Conservation (phyloP, 1,284 basidiomycete genomes). For the Ceraceosorus guamensis region DNA sequence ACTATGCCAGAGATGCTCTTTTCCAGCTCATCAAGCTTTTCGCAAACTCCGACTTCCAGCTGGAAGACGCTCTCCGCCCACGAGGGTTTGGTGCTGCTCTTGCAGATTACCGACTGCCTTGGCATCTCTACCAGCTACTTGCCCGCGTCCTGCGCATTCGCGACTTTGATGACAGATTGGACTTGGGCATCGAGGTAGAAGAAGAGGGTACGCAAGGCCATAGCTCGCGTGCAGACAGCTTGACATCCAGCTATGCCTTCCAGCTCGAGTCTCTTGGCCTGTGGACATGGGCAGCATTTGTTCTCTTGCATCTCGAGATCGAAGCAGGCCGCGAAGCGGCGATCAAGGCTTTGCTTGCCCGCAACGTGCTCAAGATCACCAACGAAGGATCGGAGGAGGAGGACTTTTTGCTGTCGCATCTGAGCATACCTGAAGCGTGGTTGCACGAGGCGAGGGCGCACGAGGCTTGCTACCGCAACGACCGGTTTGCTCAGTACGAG, state of each 20-base stretch:
- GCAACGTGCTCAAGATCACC: constrained; percentile 55
- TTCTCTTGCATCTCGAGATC: constrained; percentile 79
- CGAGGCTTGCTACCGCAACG: constrained; percentile 57
- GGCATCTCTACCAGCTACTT: constrained; percentile 87
- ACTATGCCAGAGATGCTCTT: constrained; percentile 59
- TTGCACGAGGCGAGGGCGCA: constrained; percentile 74
- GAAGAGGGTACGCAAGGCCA: constrained; percentile 17
- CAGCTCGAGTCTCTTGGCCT: constrained; percentile 75
- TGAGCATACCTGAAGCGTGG: constrained; percentile 77
- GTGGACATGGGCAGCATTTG: constrained; percentile 80
- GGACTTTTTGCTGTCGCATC: constrained; percentile 65
- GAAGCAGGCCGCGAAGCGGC: constrained; percentile 62
- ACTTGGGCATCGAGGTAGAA: constrained; percentile 50
- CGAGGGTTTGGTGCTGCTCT: constrained; percentile 69
- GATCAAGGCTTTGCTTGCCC: constrained; percentile 69
- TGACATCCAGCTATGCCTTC: constrained; percentile 75
- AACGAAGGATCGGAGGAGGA: constrained; percentile 57
- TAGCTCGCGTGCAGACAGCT: constrained; percentile 65
- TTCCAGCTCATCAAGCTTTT: constrained; percentile 75
- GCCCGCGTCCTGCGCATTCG: constrained; percentile 72
- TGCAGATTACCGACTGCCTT: constrained; percentile 73
- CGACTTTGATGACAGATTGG: constrained; percentile 71
- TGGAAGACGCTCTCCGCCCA: constrained; percentile 57
- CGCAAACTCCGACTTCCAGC: constrained; percentile 55
- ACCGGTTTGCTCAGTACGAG: constrained; percentile 70